These are phyloP conservation scores for Gnaphalium uliginosum DNA, from an alignment of 129 eudicot species.

Conservation along the genomic window DNA sequence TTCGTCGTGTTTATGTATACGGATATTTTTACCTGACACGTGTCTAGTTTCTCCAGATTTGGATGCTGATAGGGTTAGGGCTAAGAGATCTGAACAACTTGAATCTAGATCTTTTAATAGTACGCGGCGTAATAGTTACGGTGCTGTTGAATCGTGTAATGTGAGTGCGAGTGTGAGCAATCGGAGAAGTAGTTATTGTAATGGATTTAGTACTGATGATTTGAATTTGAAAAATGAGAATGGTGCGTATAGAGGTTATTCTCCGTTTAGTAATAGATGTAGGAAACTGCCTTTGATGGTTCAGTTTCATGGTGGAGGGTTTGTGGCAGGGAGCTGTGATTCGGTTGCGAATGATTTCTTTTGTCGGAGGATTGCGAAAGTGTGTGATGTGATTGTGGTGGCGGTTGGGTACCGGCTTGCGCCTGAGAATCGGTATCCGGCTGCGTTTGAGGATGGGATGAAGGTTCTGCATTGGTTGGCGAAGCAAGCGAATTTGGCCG, in stretches of 20 bases:
- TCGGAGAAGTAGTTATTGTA: conserved; percentile 60
- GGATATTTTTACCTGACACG: conserved; percentile 85
- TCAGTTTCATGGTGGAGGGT: conserved; percentile 97
- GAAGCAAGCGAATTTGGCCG: conserved; percentile 42
- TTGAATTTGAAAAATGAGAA: conserved; percentile 29
- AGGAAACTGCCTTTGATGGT: conserved; percentile 79
- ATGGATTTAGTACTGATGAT: conserved; percentile 50
- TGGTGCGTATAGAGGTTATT: conserved; percentile 62
- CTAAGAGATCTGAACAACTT: conserved; percentile 34
- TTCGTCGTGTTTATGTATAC: conserved; percentile 59
- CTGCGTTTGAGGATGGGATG: conserved; percentile 43
- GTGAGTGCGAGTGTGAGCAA: conserved; percentile 4
- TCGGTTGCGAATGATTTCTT: conserved; percentile 83
- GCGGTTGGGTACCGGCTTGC: conserved; percentile 94
- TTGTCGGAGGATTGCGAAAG: conserved; percentile 76
- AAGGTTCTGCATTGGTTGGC: conserved; percentile 42
- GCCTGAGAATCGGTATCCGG: conserved; percentile 70
- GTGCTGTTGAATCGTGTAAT: conserved; percentile 19
- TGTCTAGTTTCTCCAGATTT: conserved; percentile 49
- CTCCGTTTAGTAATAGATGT: conserved; percentile 46
- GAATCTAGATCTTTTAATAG: conserved; percentile 33
- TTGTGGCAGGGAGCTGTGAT: conserved; percentile 88
- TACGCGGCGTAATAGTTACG: conserved; percentile 57
- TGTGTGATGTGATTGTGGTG: conserved; percentile 90
- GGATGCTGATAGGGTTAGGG: conserved; percentile 26